phyloP scores from a whole-genome alignment of 768 basidiomycete species.

The Podaxis sp. region DNA sequence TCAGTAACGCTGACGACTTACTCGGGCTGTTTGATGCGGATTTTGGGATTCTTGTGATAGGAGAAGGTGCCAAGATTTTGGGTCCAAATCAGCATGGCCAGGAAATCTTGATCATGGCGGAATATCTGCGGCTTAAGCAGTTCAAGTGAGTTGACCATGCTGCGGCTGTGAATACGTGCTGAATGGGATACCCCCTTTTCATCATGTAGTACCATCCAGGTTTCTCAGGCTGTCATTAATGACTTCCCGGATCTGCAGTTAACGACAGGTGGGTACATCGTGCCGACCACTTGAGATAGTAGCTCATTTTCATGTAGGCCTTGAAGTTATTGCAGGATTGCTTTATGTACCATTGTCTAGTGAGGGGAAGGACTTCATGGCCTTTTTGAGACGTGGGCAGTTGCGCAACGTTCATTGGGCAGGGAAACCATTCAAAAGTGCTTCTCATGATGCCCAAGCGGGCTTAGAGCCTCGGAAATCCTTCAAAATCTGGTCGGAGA shows the following conservation, averaged over 20 bases:
- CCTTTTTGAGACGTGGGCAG: slow-evolving; percentile 77
- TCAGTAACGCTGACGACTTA: slow-evolving; percentile 78
- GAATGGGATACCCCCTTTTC: neutral
- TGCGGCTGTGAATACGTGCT: neutral
- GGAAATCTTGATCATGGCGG: slow-evolving; percentile 75
- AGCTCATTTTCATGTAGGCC: slow-evolving; percentile 26
- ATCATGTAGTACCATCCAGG: slow-evolving; percentile 58
- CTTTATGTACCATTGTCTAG: slow-evolving; percentile 74
- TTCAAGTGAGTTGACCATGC: slow-evolving; percentile 48
- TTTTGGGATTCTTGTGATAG: slow-evolving; percentile 67
- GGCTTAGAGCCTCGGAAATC: slow-evolving; percentile 72
- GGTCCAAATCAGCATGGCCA: slow-evolving; percentile 72
- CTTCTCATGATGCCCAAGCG: slow-evolving; percentile 19
- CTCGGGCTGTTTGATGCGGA: slow-evolving; percentile 78
- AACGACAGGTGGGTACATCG: slow-evolving; percentile 36
- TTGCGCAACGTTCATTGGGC: slow-evolving; percentile 74
- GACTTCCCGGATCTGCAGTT: slow-evolving; percentile 75
- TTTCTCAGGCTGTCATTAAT: slow-evolving; percentile 60
- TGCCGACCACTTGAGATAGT: neutral
- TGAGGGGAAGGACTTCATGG: slow-evolving; percentile 77
- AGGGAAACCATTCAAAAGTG: slow-evolving; percentile 61
- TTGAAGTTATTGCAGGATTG: slow-evolving; percentile 69
- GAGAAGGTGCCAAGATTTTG: slow-evolving; percentile 70
- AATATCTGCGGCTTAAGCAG: slow-evolving; percentile 73
- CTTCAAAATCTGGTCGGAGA: slow-evolving; percentile 80